These are phyloP conservation scores for Monilinia polystroma DNA, from an alignment of 2,329 filamentous ascomycete species.

Conservation along the genomic window DNA sequence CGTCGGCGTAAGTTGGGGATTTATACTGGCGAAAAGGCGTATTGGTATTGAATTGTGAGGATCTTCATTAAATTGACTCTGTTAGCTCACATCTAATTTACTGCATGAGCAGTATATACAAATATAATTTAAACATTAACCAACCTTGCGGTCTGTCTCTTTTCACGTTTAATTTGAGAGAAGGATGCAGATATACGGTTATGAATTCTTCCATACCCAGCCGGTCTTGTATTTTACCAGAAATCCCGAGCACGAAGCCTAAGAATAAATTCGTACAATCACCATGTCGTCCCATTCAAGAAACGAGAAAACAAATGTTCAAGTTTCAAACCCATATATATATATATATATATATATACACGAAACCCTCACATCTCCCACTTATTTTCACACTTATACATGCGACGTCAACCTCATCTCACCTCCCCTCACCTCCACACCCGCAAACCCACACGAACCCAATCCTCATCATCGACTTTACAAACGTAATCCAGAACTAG, in stretches of 20 bases:
- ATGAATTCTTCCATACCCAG: neutral
- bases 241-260: no score
- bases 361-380: neutral
- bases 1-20: neutral
- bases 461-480: no score
- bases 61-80: neutral
- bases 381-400: neutral
- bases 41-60: neutral
- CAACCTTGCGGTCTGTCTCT: neutral
- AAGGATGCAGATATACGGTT: neutral
- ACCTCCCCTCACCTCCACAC: neutral
- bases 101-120: neutral
- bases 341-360: no score
- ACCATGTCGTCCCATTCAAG: neutral
- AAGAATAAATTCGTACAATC: no score
- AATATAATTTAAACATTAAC: neutral
- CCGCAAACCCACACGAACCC: no score
- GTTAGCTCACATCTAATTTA: neutral
- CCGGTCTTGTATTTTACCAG: no score
- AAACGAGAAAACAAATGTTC: no score
- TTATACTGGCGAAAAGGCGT: neutral
- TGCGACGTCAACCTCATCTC: neutral
- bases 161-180: neutral
- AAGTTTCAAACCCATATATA: no score
- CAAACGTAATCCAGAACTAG: neutral